These are phyloP conservation scores for Magnaporthiopsis poae DNA, from an alignment of 2,329 filamentous ascomycete species.

Conservation along the genomic window DNA sequence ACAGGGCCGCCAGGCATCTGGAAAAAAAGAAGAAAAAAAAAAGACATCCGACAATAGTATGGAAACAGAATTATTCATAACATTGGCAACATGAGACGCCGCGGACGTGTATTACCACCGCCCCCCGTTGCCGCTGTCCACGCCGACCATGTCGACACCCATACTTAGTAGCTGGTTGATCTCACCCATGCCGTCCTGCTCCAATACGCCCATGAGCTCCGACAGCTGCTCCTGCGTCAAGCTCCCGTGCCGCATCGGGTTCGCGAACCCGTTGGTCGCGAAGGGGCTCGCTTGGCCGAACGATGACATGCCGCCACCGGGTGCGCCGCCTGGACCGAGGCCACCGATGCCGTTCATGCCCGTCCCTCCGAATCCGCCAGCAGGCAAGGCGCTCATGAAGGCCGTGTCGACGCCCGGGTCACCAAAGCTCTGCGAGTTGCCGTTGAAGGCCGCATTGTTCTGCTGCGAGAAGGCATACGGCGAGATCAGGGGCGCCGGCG, in stretches of 20 bases:
- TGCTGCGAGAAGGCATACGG: conserved; percentile 35
- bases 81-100: too few relatives aligned
- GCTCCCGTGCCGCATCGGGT: conserved; percentile 51
- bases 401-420: conserved; percentile 11
- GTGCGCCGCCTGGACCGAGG: conserved; percentile 12
- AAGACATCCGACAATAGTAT: too few relatives aligned
- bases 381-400: conserved; percentile 7
- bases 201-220: conserved; percentile 72
- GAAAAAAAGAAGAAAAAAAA: neutral
- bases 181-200: conserved; percentile 55
- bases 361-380: conserved; percentile 14
- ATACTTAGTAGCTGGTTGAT: conserved; percentile 50
- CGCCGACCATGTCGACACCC: conserved; percentile 22
- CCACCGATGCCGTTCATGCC: conserved; percentile 8
- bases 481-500: conserved; percentile 42
- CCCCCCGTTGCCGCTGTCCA: neutral
- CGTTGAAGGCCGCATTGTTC: conserved; percentile 31
- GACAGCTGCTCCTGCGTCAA: conserved; percentile 72
- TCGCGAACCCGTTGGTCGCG: conserved; percentile 1
- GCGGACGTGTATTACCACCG: neutral
- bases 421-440: conserved; percentile 18
- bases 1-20: too few relatives aligned
- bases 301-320: conserved; percentile 14
- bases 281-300: neutral
- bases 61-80: neutral